Evolutionary conservation across 768 basidiomycete genomes (phyloP).

Genomic region (Chiua virens): DNA sequence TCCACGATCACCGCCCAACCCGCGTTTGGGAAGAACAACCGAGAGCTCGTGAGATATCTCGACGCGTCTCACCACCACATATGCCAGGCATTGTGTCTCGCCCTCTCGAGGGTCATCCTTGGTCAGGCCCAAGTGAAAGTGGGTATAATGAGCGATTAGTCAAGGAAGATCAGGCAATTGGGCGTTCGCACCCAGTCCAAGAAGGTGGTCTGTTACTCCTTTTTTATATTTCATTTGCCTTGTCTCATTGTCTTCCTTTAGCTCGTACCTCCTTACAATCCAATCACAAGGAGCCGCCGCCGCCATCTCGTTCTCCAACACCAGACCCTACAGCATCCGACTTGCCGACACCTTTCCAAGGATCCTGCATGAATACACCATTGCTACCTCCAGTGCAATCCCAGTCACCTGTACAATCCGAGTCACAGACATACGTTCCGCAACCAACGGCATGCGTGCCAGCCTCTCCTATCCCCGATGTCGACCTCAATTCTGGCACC

Average conservation of each 20-base stretch:
- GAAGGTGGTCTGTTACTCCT: slow-evolving; percentile 9
- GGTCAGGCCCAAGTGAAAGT: background rate
- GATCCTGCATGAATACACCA: background rate
- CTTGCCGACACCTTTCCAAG: background rate
- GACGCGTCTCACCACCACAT: slow-evolving; percentile 13
- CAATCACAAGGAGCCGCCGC: background rate
- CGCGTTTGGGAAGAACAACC: slow-evolving; percentile 29
- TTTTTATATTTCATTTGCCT: background rate
- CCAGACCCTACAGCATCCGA: background rate
- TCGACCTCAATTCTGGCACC: background rate
- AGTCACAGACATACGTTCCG: background rate
- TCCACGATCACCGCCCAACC: slow-evolving; percentile 20
- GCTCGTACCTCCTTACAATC: background rate
- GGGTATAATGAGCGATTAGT: background rate
- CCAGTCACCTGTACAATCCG: background rate
- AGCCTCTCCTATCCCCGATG: slow-evolving; percentile 7
- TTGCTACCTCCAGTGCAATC: background rate
- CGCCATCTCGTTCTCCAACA: background rate
- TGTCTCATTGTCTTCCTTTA: slow-evolving; percentile 10
- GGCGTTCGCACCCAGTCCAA: background rate
- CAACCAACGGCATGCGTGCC: background rate
- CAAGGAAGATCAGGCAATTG: background rate
- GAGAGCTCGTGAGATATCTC: slow-evolving; percentile 6
- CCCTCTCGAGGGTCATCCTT: background rate
- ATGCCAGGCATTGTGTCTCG: background rate